Evolutionary conservation across 108 stramenopile species (phyloP).

Genomic region (Craspedostauros australis): DNA sequence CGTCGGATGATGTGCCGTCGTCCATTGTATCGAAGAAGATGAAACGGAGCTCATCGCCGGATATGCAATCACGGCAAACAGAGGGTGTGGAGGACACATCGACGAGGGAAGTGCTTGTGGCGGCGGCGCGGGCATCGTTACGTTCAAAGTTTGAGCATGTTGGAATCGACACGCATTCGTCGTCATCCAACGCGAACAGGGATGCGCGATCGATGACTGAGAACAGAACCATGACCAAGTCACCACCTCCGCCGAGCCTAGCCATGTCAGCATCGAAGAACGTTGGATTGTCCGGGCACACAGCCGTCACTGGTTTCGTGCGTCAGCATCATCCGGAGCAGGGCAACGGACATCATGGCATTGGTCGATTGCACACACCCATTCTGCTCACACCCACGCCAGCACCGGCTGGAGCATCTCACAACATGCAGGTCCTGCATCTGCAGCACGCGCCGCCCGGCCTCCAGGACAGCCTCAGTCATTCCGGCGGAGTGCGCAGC

Average conservation of each 20-base stretch:
- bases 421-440: conserved; percentile 34
- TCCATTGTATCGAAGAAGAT: too few species aligned
- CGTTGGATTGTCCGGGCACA: conserved; percentile 10
- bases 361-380: conserved; percentile 24
- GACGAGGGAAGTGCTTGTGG: conserved; percentile 29
- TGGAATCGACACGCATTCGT: conserved; percentile 32
- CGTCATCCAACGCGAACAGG: conserved; percentile 3
- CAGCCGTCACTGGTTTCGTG: conserved; percentile 8
- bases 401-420: not conserved
- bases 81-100: not conserved
- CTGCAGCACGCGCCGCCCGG: conserved; percentile 36
- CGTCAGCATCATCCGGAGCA: conserved; percentile 20
- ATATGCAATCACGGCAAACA: not conserved
- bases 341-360: conserved; percentile 7
- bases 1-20: too few species aligned
- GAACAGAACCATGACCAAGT: conserved; percentile 29
- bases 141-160: conserved; percentile 46
- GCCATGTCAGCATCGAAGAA: conserved; percentile 14
- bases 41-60: not conserved
- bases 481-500: too few species aligned
- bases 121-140: conserved; percentile 32
- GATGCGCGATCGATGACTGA: conserved; percentile 18
- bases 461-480: too few species aligned
- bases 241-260: conserved; percentile 39
- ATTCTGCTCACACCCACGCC: conserved; percentile 20